Percentiles rank a stretch among this genome's conserved stretches.
These are phyloP conservation scores for Geotrichum bryndzae DNA, from an alignment of 1,139 yeast genomes.

Conservation along the genomic window DNA sequence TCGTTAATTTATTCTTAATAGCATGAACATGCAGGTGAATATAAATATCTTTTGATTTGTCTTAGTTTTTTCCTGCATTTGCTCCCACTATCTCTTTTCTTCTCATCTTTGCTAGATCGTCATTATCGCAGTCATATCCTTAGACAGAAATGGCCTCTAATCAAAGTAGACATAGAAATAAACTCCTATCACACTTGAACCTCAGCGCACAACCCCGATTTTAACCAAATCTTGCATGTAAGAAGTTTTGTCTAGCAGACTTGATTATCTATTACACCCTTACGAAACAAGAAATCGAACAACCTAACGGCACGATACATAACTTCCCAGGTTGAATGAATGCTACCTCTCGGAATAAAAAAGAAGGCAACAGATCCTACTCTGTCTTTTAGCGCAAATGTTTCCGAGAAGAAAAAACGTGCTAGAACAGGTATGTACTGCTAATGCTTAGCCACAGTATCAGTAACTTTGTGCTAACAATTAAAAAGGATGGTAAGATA, in stretches of 20 bases:
- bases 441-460: no score
- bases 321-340: not conserved
- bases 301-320: not conserved
- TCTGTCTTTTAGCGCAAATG: not conserved
- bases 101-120: no score
- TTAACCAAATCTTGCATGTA: no score
- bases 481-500: not conserved
- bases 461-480: not conserved
- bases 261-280: no score
- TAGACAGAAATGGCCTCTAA: no score
- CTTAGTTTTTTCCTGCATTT: not conserved
- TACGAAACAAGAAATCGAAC: no score
- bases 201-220: no score
- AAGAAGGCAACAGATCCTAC: not conserved
- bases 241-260: no score
- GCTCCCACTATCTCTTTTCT: not conserved
- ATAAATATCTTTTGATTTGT: not conserved
- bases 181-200: no score
- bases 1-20: not conserved
- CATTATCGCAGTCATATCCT: no score
- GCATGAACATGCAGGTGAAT: not conserved
- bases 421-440: constrained; percentile 15
- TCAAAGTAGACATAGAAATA: no score
- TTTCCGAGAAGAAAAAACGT: constrained; percentile 12
- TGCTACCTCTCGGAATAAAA: not conserved